These are phyloP conservation scores for Akanthomyces muscarius DNA, from an alignment of 2,329 filamentous ascomycete genomes.

Conservation along the genomic window DNA sequence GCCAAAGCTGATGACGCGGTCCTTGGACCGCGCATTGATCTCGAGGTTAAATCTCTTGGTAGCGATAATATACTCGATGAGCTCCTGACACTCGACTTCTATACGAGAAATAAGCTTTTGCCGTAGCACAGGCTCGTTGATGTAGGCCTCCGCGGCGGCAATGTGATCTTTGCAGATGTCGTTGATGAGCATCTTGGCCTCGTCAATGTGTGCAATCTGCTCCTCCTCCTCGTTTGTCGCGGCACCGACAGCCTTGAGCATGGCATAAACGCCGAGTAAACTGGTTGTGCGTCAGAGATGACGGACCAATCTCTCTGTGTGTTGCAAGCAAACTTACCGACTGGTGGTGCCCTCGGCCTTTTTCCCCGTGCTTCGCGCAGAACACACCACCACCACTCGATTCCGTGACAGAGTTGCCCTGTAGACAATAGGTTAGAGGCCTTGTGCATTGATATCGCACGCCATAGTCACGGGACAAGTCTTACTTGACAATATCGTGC, in stretches of 20 bases:
- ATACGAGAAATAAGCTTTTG: constrained; percentile 62
- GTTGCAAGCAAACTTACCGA: constrained; percentile 56
- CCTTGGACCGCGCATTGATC: constrained; percentile 73
- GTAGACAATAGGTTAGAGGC: constrained; percentile 14
- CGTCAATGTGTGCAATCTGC: constrained; percentile 51
- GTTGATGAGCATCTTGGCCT: constrained; percentile 71
- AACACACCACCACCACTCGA: constrained; percentile 89
- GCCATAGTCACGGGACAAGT: neutral
- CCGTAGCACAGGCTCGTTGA: constrained; percentile 54
- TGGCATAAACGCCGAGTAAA: constrained; percentile 56
- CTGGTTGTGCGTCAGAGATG: constrained; percentile 28
- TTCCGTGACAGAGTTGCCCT: constrained; percentile 56
- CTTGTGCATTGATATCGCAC: neutral
- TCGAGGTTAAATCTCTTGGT: constrained; percentile 66
- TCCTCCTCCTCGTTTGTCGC: constrained; percentile 49
- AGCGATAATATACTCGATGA: constrained; percentile 68
- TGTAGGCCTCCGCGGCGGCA: constrained; percentile 60
- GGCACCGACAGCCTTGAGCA: constrained; percentile 51
- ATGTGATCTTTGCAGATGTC: constrained; percentile 82
- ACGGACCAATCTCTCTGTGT: neutral
- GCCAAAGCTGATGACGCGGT: constrained; percentile 88
- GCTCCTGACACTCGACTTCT: constrained; percentile 72
- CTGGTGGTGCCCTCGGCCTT: constrained; percentile 96
- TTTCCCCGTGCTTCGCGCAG: constrained; percentile 87
- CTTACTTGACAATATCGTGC: constrained; percentile 41